phyloP scores from a whole-genome alignment of 2,329 filamentous ascomycete species.

The Microdochium trichocladiopsis region DNA sequence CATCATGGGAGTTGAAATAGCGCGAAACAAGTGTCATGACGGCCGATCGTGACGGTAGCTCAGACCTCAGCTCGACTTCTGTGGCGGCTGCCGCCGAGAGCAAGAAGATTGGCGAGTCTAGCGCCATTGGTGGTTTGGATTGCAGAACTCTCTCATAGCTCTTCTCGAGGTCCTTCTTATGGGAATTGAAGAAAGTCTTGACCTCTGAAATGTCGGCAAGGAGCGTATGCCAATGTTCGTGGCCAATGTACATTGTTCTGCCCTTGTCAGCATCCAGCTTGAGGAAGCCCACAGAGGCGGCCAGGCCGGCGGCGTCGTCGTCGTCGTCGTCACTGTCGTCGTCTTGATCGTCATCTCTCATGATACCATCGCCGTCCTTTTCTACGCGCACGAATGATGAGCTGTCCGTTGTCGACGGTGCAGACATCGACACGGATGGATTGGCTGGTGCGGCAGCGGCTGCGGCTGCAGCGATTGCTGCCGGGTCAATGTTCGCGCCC shows the following conservation, averaged over 20 bases:
- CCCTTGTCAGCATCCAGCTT: constrained; percentile 73
- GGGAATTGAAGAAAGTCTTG: constrained; percentile 77
- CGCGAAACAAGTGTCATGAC: constrained; percentile 81
- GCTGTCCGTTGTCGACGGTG: constrained; percentile 33
- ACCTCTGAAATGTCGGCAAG: constrained; percentile 84
- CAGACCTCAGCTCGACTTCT: constrained; percentile 69
- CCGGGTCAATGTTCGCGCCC: constrained; percentile 47
- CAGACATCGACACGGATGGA: constrained; percentile 11
- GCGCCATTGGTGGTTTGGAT: constrained; percentile 52
- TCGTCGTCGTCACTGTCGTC: constrained; percentile 55
- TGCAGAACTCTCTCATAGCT: constrained; percentile 71
- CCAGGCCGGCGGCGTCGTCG: constrained; percentile 61
- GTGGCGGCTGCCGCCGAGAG: constrained; percentile 67
- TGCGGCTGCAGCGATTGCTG: constrained; percentile 24
- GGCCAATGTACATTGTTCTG: constrained; percentile 75
- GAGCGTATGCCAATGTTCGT: constrained; percentile 77
- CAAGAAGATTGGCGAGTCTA: constrained; percentile 68
- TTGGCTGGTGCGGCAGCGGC: constrained; percentile 16
- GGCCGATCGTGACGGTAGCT: constrained; percentile 72
- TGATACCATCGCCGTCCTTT: constrained; percentile 46
- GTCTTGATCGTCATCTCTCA: constrained; percentile 39
- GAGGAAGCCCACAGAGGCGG: constrained; percentile 71
- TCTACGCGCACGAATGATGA: constrained; percentile 42
- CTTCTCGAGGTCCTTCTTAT: constrained; percentile 84
- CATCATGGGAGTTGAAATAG: constrained; percentile 81